phyloP scores from a whole-genome alignment of 257 asterid genomes.

The Solanum dulcamara region DNA sequence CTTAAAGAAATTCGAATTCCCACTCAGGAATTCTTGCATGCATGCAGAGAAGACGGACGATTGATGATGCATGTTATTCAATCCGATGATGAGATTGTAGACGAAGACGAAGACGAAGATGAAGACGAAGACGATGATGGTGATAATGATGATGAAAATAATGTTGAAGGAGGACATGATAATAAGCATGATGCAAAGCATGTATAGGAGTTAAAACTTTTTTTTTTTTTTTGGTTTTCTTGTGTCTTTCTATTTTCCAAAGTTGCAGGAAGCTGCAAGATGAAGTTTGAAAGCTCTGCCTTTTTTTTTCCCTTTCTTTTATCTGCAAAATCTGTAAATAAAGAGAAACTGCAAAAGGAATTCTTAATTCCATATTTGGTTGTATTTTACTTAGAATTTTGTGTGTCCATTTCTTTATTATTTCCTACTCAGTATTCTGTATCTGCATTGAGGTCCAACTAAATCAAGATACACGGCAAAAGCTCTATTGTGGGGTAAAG shows the following conservation, averaged over 20 bases:
- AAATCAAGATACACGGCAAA: background rate
- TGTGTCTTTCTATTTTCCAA: background rate
- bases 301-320: background rate
- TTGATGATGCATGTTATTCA: slow-evolving; percentile 44
- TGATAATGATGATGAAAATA: background rate
- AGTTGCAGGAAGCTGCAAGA: background rate
- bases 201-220: background rate
- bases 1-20: slow-evolving; percentile 62
- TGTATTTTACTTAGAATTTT: background rate
- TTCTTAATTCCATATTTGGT: background rate
- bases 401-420: background rate
- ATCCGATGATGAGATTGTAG: slow-evolving; percentile 48
- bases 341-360: background rate
- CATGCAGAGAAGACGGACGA: slow-evolving; percentile 74
- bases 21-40: slow-evolving; percentile 61
- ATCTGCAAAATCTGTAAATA: background rate
- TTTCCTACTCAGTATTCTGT: background rate
- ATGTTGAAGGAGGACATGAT: background rate
- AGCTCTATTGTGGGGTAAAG: background rate
- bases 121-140: background rate
- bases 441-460: background rate
- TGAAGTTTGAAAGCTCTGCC: background rate
- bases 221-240: background rate
- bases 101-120: slow-evolving; percentile 17
- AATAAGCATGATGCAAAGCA: background rate